These are phyloP conservation scores for Austropuccinia psidii DNA, from an alignment of 1,284 basidiomycete species.

Conservation along the genomic window DNA sequence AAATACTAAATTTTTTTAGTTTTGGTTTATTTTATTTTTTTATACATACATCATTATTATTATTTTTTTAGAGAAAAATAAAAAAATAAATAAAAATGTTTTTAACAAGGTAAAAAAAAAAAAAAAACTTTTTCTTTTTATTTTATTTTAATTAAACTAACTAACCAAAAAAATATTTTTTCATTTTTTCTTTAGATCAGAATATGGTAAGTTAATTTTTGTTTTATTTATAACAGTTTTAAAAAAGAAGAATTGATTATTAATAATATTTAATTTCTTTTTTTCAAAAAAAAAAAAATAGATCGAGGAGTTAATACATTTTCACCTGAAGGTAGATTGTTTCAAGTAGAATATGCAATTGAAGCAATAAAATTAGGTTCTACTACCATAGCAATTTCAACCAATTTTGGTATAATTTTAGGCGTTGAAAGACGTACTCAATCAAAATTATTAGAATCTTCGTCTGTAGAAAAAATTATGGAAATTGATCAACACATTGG, in stretches of 20 bases:
- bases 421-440: slow-evolving; percentile 98
- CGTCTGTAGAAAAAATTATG: slow-evolving; percentile 99
- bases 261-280: neutral
- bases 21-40: too few relatives aligned
- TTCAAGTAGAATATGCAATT: slow-evolving; percentile 98
- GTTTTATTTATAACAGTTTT: neutral
- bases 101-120: too few relatives aligned
- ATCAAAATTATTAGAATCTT: slow-evolving; percentile 87
- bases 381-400: slow-evolving; percentile 74
- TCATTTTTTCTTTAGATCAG: neutral
- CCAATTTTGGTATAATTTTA: slow-evolving; percentile 76
- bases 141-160: too few relatives aligned
- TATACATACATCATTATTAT: too few relatives aligned
- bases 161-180: too few relatives aligned
- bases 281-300: too few relatives aligned
- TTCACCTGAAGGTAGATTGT: slow-evolving; percentile 90
- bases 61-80: too few relatives aligned
- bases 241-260: too few relatives aligned
- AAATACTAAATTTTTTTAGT: too few relatives aligned
- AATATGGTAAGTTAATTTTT: neutral
- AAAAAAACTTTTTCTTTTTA: too few relatives aligned
- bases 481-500: slow-evolving; percentile 95
- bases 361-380: slow-evolving; percentile 99
- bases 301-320: slow-evolving; percentile 98
- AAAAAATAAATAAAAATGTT: too few relatives aligned